A percentile compares a stretch with the other conserved stretches of the same genome.
Evolutionary conservation across 1,284 basidiomycete genomes (phyloP).

Genomic region (Cutaneotrichosporon cavernicola): DNA sequence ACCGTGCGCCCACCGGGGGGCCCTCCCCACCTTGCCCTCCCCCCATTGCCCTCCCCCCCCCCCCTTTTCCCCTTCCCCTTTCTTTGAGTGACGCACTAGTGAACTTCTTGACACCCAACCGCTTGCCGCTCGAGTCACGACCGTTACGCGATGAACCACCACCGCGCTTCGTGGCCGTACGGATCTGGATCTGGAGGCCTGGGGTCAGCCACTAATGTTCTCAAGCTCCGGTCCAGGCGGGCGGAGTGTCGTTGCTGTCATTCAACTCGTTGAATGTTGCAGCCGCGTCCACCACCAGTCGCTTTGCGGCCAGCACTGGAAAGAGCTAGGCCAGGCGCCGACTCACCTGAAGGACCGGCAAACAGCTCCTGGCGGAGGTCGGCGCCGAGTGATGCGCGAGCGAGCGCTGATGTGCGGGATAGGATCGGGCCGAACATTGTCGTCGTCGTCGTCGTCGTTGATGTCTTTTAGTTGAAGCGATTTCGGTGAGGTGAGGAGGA

Average conservation of each 20-base stretch:
- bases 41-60: too few relatives aligned
- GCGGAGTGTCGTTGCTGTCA: background rate
- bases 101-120: slow-evolving; percentile 89
- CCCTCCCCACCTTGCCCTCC: too few relatives aligned
- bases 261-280: background rate
- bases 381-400: slow-evolving; percentile 26
- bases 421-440: slow-evolving; percentile 27
- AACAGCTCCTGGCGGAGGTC: slow-evolving; percentile 41
- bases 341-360: slow-evolving; percentile 43
- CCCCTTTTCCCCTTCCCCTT: background rate
- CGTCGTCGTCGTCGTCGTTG: background rate
- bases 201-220: slow-evolving; percentile 10
- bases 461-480: background rate
- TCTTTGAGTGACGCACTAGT: slow-evolving; percentile 63
- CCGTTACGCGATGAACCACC: slow-evolving; percentile 89
- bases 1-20: too few relatives aligned
- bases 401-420: slow-evolving; percentile 30
- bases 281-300: background rate
- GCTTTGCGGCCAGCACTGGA: too few relatives aligned
- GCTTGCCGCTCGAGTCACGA: slow-evolving; percentile 83
- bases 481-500: slow-evolving; percentile 4
- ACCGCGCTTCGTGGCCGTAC: slow-evolving; percentile 90
- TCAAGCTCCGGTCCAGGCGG: background rate
- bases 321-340: background rate
- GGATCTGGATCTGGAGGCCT: slow-evolving; percentile 59